Evolutionary conservation across 1,284 basidiomycete species (phyloP).

Genomic region (Heterobasidion parviporum): DNA sequence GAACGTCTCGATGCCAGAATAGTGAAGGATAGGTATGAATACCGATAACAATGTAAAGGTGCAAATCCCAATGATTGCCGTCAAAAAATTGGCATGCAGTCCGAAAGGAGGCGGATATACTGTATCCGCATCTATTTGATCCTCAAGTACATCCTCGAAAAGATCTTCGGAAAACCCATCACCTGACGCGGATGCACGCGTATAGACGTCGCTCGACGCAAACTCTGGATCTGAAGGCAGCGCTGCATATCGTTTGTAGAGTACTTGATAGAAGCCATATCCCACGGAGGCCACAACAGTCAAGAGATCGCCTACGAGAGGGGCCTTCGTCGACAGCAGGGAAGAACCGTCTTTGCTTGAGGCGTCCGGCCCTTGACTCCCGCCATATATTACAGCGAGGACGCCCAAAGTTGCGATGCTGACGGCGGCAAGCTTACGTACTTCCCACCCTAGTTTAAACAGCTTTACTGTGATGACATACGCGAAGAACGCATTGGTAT

Average conservation of each 20-base stretch:
- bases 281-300: constrained; percentile 62
- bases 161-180: constrained; percentile 13
- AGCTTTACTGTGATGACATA: constrained; percentile 65
- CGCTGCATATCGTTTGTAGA: constrained; percentile 74
- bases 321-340: constrained; percentile 31
- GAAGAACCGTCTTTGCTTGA: background rate
- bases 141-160: constrained; percentile 16
- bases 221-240: constrained; percentile 51
- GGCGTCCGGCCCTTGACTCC: constrained; percentile 26
- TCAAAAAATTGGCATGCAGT: constrained; percentile 70
- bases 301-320: constrained; percentile 70
- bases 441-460: constrained; percentile 52
- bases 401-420: constrained; percentile 70
- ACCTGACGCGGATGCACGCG: constrained; percentile 26
- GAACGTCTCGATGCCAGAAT: constrained; percentile 49
- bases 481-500: constrained; percentile 79
- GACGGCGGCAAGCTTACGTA: constrained; percentile 58
- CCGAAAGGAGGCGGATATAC: constrained; percentile 62
- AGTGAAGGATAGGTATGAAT: constrained; percentile 62
- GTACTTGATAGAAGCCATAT: constrained; percentile 70
- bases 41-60: constrained; percentile 66
- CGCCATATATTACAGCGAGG: constrained; percentile 69
- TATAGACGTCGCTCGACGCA: constrained; percentile 33
- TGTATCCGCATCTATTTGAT: constrained; percentile 17
- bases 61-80: constrained; percentile 56